phyloP scores from a whole-genome alignment of 2,329 filamentous ascomycete genomes.

The Nemania sp. region DNA sequence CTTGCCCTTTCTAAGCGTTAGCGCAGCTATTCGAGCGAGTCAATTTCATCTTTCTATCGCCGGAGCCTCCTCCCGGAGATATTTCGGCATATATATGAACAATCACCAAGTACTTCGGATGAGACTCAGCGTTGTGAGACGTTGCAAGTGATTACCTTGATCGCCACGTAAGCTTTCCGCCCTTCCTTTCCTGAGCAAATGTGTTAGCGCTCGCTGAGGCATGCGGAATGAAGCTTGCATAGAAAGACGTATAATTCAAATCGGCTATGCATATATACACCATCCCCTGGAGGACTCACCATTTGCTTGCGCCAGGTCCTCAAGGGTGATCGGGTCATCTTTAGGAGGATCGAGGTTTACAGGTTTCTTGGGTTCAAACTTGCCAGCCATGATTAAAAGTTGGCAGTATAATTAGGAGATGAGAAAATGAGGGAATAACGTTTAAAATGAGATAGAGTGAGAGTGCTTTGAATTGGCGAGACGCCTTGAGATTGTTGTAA shows the following conservation, averaged over 20 bases:
- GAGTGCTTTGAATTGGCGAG: background rate
- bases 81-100: background rate
- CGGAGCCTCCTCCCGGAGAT: background rate
- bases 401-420: background rate
- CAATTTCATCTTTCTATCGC: background rate
- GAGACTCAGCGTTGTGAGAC: conserved; percentile 32
- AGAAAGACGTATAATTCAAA: background rate
- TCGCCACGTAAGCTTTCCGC: conserved; percentile 68
- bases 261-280: background rate
- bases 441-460: background rate
- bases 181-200: conserved; percentile 62
- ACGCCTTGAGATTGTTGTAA: background rate
- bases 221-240: background rate
- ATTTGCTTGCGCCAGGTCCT: conserved; percentile 79
- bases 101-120: conserved; percentile 28
- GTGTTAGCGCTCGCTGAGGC: conserved; percentile 2
- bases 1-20: conserved; percentile 63
- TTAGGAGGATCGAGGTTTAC: conserved; percentile 82
- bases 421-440: background rate
- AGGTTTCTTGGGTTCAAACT: conserved; percentile 77
- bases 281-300: conserved; percentile 58
- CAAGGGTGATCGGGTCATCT: conserved; percentile 79
- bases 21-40: background rate
- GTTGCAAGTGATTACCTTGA: conserved; percentile 59
- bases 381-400: conserved; percentile 55